Percentiles rank a stretch among this genome's conserved stretches.
Evolutionary conservation across 2,329 filamentous ascomycete genomes (phyloP).

Genomic region (Pseudopithomyces chartarum): DNA sequence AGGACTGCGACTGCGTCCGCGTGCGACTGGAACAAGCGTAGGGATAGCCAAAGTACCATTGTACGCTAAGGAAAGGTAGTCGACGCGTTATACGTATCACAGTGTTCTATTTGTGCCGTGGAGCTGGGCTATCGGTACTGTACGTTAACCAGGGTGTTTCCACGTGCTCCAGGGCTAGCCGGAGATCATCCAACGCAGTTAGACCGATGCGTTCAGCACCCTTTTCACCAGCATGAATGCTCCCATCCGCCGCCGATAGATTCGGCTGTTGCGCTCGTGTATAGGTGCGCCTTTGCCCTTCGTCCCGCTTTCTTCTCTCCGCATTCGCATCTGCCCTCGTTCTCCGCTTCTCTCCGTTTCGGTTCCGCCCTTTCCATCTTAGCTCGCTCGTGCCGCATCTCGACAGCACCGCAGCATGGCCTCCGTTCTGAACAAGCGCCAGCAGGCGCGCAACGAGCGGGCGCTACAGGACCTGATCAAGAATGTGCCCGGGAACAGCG

Average conservation of each 20-base stretch:
- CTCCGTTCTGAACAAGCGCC: constrained; percentile 83
- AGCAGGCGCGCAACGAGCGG: constrained; percentile 97
- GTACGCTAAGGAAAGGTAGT: too few species aligned
- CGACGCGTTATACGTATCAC: too few species aligned
- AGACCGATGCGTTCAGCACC: background rate
- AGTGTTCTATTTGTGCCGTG: background rate
- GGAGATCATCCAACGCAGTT: background rate
- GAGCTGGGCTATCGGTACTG: constrained; percentile 1
- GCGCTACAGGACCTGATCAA: constrained; percentile 87
- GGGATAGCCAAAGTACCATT: too few species aligned
- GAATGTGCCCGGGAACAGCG: constrained; percentile 83
- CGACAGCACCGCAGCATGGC: constrained; percentile 60
- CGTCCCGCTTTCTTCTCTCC: constrained; percentile 7
- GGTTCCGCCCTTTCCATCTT: constrained; percentile 17
- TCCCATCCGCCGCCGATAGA: constrained; percentile 2
- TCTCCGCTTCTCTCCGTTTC: constrained; percentile 19
- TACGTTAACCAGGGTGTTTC: background rate
- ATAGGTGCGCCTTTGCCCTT: constrained; percentile 7
- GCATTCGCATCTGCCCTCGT: constrained; percentile 3
- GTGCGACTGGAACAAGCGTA: too few species aligned
- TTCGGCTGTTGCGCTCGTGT: background rate
- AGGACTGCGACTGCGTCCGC: too few species aligned
- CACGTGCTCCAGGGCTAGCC: background rate
- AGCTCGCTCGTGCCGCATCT: constrained; percentile 24
- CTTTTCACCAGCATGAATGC: constrained; percentile 5